These are phyloP conservation scores for Botrytis pseudocinerea DNA, from an alignment of 2,329 filamentous ascomycete species.

Conservation along the genomic window DNA sequence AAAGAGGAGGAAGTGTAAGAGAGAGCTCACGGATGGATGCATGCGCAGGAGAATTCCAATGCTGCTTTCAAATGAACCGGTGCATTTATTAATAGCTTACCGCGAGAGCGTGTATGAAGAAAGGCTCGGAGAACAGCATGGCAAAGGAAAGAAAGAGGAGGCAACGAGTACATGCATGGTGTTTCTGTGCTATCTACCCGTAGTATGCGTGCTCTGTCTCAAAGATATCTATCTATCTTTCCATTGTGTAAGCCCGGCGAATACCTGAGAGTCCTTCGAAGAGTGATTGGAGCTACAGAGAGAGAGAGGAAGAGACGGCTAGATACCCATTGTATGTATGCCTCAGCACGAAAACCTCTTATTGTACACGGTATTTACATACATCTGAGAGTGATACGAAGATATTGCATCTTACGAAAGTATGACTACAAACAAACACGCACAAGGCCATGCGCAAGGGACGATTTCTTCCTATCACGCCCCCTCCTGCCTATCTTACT, in stretches of 20 bases:
- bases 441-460: background rate
- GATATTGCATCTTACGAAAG: background rate
- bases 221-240: background rate
- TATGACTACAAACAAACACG: background rate
- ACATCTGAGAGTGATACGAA: background rate
- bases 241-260: background rate
- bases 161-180: background rate
- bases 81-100: background rate
- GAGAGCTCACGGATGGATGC: background rate
- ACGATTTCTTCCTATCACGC: background rate
- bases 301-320: background rate
- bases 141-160: background rate
- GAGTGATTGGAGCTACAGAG: background rate
- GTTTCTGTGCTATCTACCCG: background rate
- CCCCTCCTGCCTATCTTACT: background rate
- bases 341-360: background rate
- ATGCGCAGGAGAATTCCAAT: background rate
- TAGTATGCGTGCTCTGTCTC: background rate
- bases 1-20: background rate
- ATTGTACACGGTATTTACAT: background rate
- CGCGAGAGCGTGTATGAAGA: background rate
- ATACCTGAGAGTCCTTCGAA: background rate
- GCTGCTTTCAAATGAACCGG: background rate
- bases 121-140: too few species aligned
- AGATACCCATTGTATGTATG: background rate